Base-by-base conservation (phyloP, 129 eudicot species). In the Tanacetum coccineum region DNA sequence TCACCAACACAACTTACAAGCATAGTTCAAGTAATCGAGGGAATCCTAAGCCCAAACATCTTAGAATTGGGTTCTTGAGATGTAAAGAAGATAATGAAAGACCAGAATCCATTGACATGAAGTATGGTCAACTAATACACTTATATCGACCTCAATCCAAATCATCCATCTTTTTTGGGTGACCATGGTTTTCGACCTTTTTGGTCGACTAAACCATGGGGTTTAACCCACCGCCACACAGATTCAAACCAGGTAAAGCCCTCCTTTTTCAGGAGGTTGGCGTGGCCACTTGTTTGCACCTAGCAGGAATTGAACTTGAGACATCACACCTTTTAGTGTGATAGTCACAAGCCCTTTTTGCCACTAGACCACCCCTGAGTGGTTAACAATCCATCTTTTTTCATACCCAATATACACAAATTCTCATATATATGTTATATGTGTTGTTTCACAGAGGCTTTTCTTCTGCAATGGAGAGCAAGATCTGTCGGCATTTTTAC, bases 401-500 rank as follows among this genome's bases (percentile, higher is more conserved):
- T 68, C 26, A 70, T 60, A 42, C 39, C 60, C 20, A 58, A 26
- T 26, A 50, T 30, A 54, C 19, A 54, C 44, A 8, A 10, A 52
- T 60, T 17, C 66, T 36, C 13, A 60, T 52, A 45, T 59, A 45
- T 70, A 45, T 59, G 56, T 68, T 32, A 62, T 64, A 68, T 32
- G 13, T 32, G 45, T 81, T 78, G 71, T 55, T 18, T 64, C 13
- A 28, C 85, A 93, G 98, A 88, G 98, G 81, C 95, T 93, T 54
- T 93, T 93, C 82, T 93, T 93, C 73, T 76, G 88, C 56, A 86
- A 88, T 21, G 98, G 96, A 51, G 96, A 84, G 83, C 98, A 88
- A 74, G 95, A 88, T 62, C 76, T 93, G 62, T 93, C 98, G 42
- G 87, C 95, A 40, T 93, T 93, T 78, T 76, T 93, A 63, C 89